Conservation (phyloP, 2,329 filamentous ascomycete genomes). For the Pezicula neosporulosa region DNA sequence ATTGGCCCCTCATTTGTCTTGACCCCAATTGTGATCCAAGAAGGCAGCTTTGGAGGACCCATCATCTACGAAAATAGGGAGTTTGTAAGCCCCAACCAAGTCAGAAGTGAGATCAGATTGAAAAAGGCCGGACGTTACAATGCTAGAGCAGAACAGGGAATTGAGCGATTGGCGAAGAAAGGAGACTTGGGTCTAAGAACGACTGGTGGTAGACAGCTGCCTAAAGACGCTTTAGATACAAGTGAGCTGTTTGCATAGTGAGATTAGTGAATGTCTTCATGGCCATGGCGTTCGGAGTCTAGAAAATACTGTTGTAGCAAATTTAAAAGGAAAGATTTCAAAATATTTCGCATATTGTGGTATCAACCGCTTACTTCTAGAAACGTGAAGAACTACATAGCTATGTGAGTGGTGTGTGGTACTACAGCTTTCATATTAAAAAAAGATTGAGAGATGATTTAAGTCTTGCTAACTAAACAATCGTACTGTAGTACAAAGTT, state of each 20-base stretch:
- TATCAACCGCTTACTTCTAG: no score
- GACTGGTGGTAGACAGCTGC: slow-evolving; percentile 57
- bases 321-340: background rate
- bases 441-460: background rate
- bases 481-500: background rate
- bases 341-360: background rate
- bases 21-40: slow-evolving; percentile 91
- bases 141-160: slow-evolving; percentile 67
- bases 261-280: background rate
- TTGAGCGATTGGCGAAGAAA: slow-evolving; percentile 71
- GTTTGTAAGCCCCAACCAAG: slow-evolving; percentile 94
- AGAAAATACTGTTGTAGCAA: background rate
- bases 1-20: slow-evolving; percentile 92
- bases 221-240: slow-evolving; percentile 71
- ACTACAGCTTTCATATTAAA: no score
- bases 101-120: slow-evolving; percentile 75
- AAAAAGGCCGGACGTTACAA: slow-evolving; percentile 77
- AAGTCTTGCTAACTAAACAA: background rate
- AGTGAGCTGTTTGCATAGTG: slow-evolving; percentile 68
- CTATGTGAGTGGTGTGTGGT: no score
- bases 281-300: slow-evolving; percentile 15
- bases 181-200: slow-evolving; percentile 72
- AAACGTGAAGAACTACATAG: no score
- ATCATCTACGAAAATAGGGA: slow-evolving; percentile 98
- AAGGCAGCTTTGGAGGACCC: slow-evolving; percentile 91